Base-by-base conservation (phyloP, 2,329 filamentous ascomycete species). In the Talaromyces sp. region DNA sequence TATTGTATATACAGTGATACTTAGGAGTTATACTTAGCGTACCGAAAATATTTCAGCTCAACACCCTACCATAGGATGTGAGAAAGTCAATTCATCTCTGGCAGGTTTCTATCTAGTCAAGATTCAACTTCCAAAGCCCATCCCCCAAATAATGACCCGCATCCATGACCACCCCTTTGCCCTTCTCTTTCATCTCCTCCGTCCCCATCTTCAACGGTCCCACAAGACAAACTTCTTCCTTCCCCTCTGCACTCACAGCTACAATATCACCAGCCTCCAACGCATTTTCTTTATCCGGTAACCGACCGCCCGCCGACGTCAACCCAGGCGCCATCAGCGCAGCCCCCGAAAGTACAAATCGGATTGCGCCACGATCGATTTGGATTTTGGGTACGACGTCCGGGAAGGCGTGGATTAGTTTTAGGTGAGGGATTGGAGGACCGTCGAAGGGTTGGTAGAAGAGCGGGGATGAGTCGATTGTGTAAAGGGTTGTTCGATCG, bases 291-390 rank as follows among this genome's bases (percentile, higher is more conserved):
- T 76, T 73, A 68, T 86, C 81, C 0, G 95, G 95, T 72, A 99
- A 79, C 57, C 91, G 79, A 0, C 95, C 95, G 0, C 95, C 95
- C 0, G 88, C 80, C 22, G 88, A 92, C 33, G 95, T 99, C 71
- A 99, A 79, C 0, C 95, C 95, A 0, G 95, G 95, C 1, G 93
- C 94, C 95, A 99, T 99, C 68, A 99, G 88, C 14, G 94, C 92
- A 0, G 95, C 95, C 52, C 95, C 95, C 0, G 89, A 91, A 1
- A 99, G 86, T 31, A 99, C 94, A 80, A 99, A 99, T 67, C 95
- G 91, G 74, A 99, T 98, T 5, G 95, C 95, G 68, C 95, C 95
- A 59, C 95, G 88, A 79, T 99, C 95, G 77, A 98, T 96, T 66
- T 93, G 90, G 65, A 99, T 84, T 61, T 87, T 90, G 19, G 91